A percentile compares a stretch with the other conserved stretches of the same genome.
phyloP scores from a whole-genome alignment of 495 filamentous ascomycete genomes.

The Daldinia caldariorum region DNA sequence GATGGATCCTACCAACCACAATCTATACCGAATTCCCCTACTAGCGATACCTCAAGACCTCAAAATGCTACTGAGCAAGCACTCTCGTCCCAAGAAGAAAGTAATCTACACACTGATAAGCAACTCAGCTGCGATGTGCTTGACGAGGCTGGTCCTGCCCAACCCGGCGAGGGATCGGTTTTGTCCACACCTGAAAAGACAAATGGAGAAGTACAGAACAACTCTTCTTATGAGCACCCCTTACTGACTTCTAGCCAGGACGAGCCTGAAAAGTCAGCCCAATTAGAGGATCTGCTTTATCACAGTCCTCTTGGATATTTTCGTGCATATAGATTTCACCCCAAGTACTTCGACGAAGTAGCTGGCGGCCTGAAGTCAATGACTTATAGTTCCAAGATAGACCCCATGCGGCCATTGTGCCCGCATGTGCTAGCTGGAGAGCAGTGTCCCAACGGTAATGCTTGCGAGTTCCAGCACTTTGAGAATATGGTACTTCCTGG shows the following conservation, averaged over 20 bases:
- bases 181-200: constrained; percentile 18
- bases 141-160: constrained; percentile 23
- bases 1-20: constrained; percentile 29
- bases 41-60: constrained; percentile 3
- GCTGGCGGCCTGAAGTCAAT: constrained; percentile 83
- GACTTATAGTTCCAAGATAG: constrained; percentile 90
- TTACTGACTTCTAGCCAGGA: constrained; percentile 48
- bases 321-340: constrained; percentile 89
- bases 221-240: constrained; percentile 45
- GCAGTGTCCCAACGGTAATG: constrained; percentile 76
- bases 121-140: constrained; percentile 21
- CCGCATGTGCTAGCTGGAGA: constrained; percentile 76
- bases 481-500: constrained; percentile 77
- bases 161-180: constrained; percentile 12
- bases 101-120: constrained; percentile 5
- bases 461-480: constrained; percentile 81
- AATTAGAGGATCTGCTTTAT: constrained; percentile 65
- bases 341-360: constrained; percentile 72
- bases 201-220: constrained; percentile 46
- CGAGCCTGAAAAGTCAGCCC: constrained; percentile 25
- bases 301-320: constrained; percentile 83
- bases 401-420: constrained; percentile 77
- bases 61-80: constrained; percentile 6
- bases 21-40: constrained; percentile 17
- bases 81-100: constrained; percentile 6